These are phyloP conservation scores for Aegle marmelos DNA, from an alignment of 345 rosid species.

Conservation along the genomic window DNA sequence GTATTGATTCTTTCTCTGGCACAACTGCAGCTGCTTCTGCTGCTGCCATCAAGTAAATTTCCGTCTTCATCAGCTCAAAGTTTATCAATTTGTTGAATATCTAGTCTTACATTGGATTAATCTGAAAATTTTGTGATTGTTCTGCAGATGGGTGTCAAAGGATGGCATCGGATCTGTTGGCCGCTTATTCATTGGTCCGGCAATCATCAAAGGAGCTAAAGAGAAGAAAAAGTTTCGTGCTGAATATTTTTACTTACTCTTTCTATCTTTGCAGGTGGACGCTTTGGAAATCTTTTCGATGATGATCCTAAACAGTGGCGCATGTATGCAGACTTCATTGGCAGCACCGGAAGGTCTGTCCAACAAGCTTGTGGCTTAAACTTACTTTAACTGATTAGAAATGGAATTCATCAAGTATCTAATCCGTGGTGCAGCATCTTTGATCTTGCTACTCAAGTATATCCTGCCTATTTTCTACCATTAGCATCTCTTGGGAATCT, in stretches of 20 bases:
- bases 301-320: conserved; percentile 99
- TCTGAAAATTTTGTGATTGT: conserved; percentile 20
- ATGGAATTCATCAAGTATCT: conserved; percentile 6
- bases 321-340: conserved; percentile 98
- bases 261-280: conserved; percentile 62
- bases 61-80: background rate
- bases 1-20: conserved; percentile 87
- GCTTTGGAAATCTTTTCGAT: conserved; percentile 87
- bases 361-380: background rate
- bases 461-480: conserved; percentile 86
- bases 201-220: conserved; percentile 20
- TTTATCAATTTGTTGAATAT: background rate
- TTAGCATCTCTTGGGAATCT: conserved; percentile 96
- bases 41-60: conserved; percentile 81
- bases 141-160: conserved; percentile 94
- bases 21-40: conserved; percentile 87
- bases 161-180: conserved; percentile 98
- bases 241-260: conserved; percentile 18
- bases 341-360: conserved; percentile 91
- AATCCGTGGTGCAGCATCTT: conserved; percentile 65
- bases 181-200: conserved; percentile 84
- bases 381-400: conserved; percentile 15
- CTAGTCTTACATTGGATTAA: conserved; percentile 17
- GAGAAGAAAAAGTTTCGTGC: background rate
- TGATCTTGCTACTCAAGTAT: conserved; percentile 80